Base-by-base conservation (phyloP, 768 basidiomycete genomes). In the Piloderma croceum region DNA sequence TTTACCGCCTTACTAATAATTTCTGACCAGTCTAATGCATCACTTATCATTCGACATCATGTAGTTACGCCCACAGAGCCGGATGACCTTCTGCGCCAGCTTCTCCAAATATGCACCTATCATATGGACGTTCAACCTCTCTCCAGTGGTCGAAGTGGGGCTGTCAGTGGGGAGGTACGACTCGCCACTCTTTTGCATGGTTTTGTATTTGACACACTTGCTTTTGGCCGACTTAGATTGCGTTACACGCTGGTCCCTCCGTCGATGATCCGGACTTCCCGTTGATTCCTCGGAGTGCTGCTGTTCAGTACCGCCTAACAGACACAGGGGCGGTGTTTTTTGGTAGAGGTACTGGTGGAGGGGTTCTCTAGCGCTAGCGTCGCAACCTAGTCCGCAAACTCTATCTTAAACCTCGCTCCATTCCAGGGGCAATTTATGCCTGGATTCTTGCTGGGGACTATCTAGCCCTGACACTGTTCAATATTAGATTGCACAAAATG, bases 111-210 rank as follows among this genome's bases (percentile, higher is more conserved):
- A 3, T 80, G 75, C 47, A 67, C 77, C 3, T 81, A 81, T 47
- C 84, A 87, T 49, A 49, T 89, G 3, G 86, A 89, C 43, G 79
- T 89, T 2, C 67, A 71, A 29, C 77, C 86, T 1, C 65, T 90
- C 6, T 67, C 79, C 1, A 88, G 82, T 46, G 87, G 87, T 4
- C 67, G 79, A 19, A 90, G 88, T 45, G 86, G 85, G 3, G 69
- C 78, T 17, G 81, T 90, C 21, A 85, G 77, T 43, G 88, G 87
- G 15, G 82, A 88, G 70, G 87, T 84, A 37, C 15, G 68, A 44
- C 38, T 36, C 17, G 22, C 3, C 34, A 10, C 22, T 31, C 6
- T 37, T 45, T 34, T 20, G 31, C n/a, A 20, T 29, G 21, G 17
- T 31, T n/a, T 33, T 11, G 6, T 32, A 33, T 34, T 23, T 27